Conservation (phyloP, 306 rosid species). For the Trifolium subterraneum region DNA sequence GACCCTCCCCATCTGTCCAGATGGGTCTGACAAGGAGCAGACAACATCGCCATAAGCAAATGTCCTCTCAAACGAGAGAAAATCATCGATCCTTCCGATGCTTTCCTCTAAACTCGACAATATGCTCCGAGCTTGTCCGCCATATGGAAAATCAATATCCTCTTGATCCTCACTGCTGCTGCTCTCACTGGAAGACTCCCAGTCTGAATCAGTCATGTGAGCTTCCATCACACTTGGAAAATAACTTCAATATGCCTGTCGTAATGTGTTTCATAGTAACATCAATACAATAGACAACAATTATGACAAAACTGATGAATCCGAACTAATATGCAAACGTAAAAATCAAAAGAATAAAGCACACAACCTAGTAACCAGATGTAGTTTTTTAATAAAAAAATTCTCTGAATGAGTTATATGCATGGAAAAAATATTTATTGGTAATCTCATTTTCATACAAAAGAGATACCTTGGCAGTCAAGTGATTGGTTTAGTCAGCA, state of each 20-base stretch:
- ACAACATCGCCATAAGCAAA: conserved; percentile 86
- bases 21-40: conserved; percentile 62
- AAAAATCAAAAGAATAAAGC: background rate
- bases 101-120: conserved; percentile 89
- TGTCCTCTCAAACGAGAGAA: conserved; percentile 84
- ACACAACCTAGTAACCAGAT: background rate
- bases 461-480: no score
- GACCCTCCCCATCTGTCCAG: conserved; percentile 94
- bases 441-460: no score
- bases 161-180: conserved; percentile 82
- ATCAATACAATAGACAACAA: conserved; percentile 9
- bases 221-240: conserved; percentile 54
- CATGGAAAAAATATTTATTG: no score
- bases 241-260: conserved; percentile 51
- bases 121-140: conserved; percentile 85
- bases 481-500: conserved; percentile 1
- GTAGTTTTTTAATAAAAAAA: no score
- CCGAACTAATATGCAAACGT: background rate
- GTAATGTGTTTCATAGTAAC: conserved; percentile 30
- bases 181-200: conserved; percentile 84
- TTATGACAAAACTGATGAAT: no score
- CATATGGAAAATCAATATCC: conserved; percentile 63
- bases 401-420: no score
- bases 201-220: conserved; percentile 69
- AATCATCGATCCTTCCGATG: conserved; percentile 90